phyloP scores from a whole-genome alignment of 228 moss, liverwort and hornwort genomes.

The Sphagnum fallax region DNA sequence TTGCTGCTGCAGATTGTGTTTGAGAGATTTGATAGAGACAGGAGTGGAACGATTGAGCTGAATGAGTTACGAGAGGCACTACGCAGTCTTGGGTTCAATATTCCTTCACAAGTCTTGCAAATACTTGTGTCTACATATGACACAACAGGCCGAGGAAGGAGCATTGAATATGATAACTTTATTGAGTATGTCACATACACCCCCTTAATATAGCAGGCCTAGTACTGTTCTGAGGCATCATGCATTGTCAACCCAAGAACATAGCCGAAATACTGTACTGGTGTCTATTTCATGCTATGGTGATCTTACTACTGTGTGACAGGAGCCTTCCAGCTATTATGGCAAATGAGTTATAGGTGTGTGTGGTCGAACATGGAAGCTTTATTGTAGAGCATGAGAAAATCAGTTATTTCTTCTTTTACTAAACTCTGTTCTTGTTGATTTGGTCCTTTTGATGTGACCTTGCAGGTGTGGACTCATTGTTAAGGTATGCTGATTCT shows the following conservation, averaged over 20 bases:
- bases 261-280: not conserved
- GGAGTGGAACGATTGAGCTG: slow-evolving; percentile 74
- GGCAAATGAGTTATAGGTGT: not conserved
- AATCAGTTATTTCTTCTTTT: not conserved
- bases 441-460: too few species aligned
- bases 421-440: not conserved
- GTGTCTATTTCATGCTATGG: not conserved
- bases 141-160: slow-evolving; percentile 37
- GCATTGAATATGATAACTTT: slow-evolving; percentile 78
- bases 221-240: not conserved
- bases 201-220: not conserved
- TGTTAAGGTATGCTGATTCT: slow-evolving; percentile 28
- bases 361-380: not conserved
- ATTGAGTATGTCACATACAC: slow-evolving; percentile 52
- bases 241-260: not conserved
- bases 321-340: not conserved
- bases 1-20: slow-evolving; percentile 36
- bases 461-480: slow-evolving; percentile 39
- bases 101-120: slow-evolving; percentile 52
- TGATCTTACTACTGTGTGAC: not conserved
- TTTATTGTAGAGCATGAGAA: not conserved
- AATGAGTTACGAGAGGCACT: slow-evolving; percentile 65
- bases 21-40: slow-evolving; percentile 66
- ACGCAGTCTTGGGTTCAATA: slow-evolving; percentile 68
- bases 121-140: slow-evolving; percentile 82